A percentile compares a stretch with the other conserved stretches of the same genome.
phyloP scores from a whole-genome alignment of 768 basidiomycete genomes.

The Leucosporidium scottii region DNA sequence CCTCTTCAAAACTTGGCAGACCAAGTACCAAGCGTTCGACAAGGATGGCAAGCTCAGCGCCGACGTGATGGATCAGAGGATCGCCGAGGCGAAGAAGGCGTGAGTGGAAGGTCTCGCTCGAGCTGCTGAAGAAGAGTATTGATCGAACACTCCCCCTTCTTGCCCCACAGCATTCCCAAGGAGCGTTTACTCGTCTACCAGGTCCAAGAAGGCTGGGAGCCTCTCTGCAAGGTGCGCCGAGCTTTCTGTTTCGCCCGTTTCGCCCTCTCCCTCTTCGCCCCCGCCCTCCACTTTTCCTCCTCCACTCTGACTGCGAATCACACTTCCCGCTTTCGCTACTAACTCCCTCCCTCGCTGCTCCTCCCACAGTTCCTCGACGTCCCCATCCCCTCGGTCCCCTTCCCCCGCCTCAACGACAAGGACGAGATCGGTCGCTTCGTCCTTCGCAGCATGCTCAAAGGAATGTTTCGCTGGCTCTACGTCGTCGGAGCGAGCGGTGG shows the following conservation, averaged over 20 bases:
- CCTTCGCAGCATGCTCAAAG: too few species aligned
- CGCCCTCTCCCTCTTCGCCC: background rate
- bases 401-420: background rate
- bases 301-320: too few species aligned
- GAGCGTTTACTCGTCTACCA: background rate
- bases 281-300: too few species aligned
- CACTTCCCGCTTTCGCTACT: too few species aligned
- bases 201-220: background rate
- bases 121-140: background rate
- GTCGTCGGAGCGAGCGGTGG: too few species aligned
- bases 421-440: background rate
- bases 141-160: background rate
- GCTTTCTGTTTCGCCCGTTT: background rate
- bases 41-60: background rate
- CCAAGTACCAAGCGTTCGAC: background rate
- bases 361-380: background rate
- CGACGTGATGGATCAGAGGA: background rate
- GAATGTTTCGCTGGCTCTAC: too few species aligned
- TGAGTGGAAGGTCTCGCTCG: background rate
- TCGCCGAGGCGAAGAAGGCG: background rate
- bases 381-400: background rate
- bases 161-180: background rate
- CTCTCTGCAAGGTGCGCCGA: background rate
- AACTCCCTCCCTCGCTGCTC: background rate
- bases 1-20: background rate